These are phyloP conservation scores for Xylaria curta DNA, from an alignment of 495 filamentous ascomycete genomes.

Conservation along the genomic window DNA sequence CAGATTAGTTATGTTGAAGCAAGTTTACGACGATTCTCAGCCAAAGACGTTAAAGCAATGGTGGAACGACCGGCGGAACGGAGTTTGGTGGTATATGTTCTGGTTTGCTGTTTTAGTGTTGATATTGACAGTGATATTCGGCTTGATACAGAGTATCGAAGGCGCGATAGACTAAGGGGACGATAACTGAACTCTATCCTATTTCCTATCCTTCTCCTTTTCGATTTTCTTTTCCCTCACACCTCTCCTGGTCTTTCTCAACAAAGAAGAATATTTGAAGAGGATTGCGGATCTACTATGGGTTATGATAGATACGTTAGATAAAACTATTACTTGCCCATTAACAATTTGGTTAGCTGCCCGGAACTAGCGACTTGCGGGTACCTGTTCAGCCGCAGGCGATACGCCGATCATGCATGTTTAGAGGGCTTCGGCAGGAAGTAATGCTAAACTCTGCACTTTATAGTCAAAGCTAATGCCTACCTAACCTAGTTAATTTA, in stretches of 20 bases:
- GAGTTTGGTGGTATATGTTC: slow-evolving; percentile 60
- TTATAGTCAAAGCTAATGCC: not conserved
- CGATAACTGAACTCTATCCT: not conserved
- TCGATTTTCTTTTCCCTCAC: not conserved
- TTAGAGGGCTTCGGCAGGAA: not conserved
- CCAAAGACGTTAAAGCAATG: slow-evolving; percentile 54
- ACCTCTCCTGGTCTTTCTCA: not conserved
- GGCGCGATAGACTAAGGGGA: slow-evolving; percentile 38
- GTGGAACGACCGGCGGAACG: slow-evolving; percentile 59
- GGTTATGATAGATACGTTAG: not conserved
- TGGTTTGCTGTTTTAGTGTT: slow-evolving; percentile 59
- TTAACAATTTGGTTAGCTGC: not conserved
- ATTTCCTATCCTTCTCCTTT: not conserved
- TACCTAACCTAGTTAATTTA: no score
- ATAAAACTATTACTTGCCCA: not conserved
- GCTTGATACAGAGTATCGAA: slow-evolving; percentile 56
- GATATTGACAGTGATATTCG: slow-evolving; percentile 56
- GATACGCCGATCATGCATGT: not conserved
- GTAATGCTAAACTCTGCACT: not conserved
- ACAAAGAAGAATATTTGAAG: not conserved
- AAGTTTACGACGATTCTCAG: slow-evolving; percentile 56
- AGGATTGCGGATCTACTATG: not conserved
- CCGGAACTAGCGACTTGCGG: not conserved
- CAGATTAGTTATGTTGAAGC: slow-evolving; percentile 57
- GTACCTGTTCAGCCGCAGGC: not conserved